Conservation (phyloP, 345 rosid species). For the Eutrema yunnanense region DNA sequence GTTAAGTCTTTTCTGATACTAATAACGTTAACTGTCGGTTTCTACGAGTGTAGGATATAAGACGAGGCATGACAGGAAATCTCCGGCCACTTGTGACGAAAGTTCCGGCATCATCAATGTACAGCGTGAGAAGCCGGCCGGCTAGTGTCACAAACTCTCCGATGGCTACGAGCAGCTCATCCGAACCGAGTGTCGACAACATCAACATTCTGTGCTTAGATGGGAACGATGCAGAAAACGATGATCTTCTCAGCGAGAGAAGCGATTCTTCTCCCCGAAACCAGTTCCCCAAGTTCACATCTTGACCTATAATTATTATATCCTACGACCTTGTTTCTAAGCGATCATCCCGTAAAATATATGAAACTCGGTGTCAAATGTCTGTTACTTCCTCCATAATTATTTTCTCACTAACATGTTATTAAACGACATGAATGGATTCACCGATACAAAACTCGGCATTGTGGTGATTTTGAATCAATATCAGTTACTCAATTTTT, state of each 20-base stretch:
- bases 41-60: conserved; percentile 55
- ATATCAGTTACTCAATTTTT: no score
- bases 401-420: background rate
- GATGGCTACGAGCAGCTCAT: conserved; percentile 65
- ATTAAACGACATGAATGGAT: no score
- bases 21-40: background rate
- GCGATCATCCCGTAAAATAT: background rate
- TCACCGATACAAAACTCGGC: no score
- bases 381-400: background rate
- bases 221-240: conserved; percentile 49
- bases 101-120: conserved; percentile 72
- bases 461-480: no score
- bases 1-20: background rate
- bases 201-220: conserved; percentile 42
- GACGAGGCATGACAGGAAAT: conserved; percentile 60
- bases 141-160: conserved; percentile 66
- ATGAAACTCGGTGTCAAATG: conserved; percentile 9
- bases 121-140: conserved; percentile 62
- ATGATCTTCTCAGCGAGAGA: conserved; percentile 47
- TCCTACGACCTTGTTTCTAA: background rate
- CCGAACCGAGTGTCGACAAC: conserved; percentile 68
- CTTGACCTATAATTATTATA: conserved; percentile 11
- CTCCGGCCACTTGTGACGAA: conserved; percentile 61
- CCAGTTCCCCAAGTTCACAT: conserved; percentile 30
- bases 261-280: conserved; percentile 40